Evolutionary conservation across 805 yeast genomes (phyloP).

Genomic region (Saccharomycopsis lassenensis): DNA sequence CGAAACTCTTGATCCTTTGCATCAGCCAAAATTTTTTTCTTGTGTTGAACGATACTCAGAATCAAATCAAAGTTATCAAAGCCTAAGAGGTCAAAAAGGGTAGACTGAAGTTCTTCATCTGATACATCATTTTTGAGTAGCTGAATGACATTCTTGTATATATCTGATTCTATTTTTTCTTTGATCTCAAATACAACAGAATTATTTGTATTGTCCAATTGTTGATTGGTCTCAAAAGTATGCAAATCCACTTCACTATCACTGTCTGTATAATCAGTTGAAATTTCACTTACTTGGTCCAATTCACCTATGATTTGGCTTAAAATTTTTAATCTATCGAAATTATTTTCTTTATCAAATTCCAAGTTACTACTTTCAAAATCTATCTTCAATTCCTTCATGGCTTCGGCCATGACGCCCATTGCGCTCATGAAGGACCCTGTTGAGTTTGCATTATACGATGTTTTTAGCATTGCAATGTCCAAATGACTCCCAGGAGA

Average conservation of each 20-base stretch:
- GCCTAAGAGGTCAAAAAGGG: constrained; percentile 72
- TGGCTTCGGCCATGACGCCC: constrained; percentile 51
- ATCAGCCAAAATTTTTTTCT: constrained; percentile 25
- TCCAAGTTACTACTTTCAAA: no score
- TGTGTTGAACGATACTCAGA: constrained; percentile 44
- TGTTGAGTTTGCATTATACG: constrained; percentile 52
- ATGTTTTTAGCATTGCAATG: constrained; percentile 19
- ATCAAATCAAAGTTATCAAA: constrained; percentile 78
- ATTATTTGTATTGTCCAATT: constrained; percentile 1
- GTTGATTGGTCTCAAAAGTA: background rate
- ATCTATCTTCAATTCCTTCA: constrained; percentile 29
- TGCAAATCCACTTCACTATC: no score
- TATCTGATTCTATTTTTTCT: constrained; percentile 8
- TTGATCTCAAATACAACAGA: constrained; percentile 5
- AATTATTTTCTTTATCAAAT: no score
- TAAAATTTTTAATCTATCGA: no score
- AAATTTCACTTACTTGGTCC: no score
- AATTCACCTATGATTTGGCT: no score
- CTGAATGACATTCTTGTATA: constrained; percentile 24
- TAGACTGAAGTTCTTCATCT: constrained; percentile 54
- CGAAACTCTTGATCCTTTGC: no score
- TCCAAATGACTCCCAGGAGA: no score
- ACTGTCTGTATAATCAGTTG: no score
- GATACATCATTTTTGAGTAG: constrained; percentile 26
- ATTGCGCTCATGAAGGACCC: constrained; percentile 72